Evolutionary conservation across 441 rosid genomes (phyloP).

Genomic region (Arabidopsis lyrata): DNA sequence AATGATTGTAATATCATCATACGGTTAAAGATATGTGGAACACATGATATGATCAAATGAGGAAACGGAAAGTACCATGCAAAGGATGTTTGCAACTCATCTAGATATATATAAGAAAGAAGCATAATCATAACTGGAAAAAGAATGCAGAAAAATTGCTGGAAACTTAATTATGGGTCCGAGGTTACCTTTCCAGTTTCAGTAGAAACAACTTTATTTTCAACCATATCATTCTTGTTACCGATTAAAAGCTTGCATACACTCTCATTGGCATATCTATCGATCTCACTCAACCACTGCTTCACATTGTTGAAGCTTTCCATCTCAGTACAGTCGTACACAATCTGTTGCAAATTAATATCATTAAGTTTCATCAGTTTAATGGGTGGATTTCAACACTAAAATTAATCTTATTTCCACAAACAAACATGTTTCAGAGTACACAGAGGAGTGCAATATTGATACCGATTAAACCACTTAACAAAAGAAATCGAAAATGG

Average conservation of each 20-base stretch:
- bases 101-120: conserved; percentile 9
- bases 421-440: conserved; percentile 14
- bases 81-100: conserved; percentile 18
- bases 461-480: conserved; percentile 4
- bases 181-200: conserved; percentile 79
- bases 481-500: background rate
- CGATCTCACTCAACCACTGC: conserved; percentile 92
- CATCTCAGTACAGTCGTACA: conserved; percentile 91
- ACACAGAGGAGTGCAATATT: background rate
- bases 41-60: conserved; percentile 16
- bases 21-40: background rate
- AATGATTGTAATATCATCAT: background rate
- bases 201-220: conserved; percentile 82
- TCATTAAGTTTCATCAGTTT: conserved; percentile 2
- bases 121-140: conserved; percentile 6
- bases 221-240: conserved; percentile 88
- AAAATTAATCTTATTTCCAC: background rate
- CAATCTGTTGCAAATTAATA: conserved; percentile 61
- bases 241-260: conserved; percentile 94
- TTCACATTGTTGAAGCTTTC: conserved; percentile 97
- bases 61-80: background rate
- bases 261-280: conserved; percentile 85
- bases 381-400: background rate
- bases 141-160: background rate
- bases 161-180: background rate